Evolutionary conservation across 2,329 filamentous ascomycete genomes (phyloP).

Genomic region (Pyrenochaeta sp.): DNA sequence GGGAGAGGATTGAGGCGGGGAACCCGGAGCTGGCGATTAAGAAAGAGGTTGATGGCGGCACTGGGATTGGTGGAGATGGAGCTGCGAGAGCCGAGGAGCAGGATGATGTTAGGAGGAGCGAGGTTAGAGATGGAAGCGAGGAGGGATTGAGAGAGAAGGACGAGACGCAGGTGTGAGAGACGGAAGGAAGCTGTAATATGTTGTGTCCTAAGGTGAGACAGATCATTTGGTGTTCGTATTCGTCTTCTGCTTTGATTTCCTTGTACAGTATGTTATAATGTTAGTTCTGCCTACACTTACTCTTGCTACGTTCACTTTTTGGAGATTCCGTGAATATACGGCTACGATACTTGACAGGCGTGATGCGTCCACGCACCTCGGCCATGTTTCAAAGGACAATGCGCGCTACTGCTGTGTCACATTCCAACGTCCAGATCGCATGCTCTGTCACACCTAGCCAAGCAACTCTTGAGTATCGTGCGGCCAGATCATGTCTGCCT

Average conservation of each 20-base stretch:
- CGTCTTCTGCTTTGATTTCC: background rate
- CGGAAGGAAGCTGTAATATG: background rate
- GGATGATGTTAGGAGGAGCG: background rate
- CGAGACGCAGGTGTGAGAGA: constrained; percentile 1
- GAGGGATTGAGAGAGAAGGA: constrained; percentile 14
- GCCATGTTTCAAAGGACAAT: too few relatives aligned
- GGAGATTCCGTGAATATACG: too few relatives aligned
- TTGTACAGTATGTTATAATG: background rate
- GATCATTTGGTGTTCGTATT: background rate
- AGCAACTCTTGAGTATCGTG: too few relatives aligned
- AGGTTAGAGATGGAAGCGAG: constrained; percentile 8
- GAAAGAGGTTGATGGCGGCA: constrained; percentile 6
- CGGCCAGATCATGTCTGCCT: too few relatives aligned
- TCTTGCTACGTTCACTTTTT: background rate
- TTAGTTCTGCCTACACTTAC: background rate
- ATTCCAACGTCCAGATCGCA: too few relatives aligned
- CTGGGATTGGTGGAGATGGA: background rate
- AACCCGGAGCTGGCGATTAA: constrained; percentile 28
- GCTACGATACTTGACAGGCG: too few relatives aligned
- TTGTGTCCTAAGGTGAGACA: constrained; percentile 4
- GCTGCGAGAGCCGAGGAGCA: constrained; percentile 8
- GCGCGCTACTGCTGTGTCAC: too few relatives aligned
- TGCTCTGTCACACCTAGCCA: background rate
- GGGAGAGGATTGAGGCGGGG: constrained; percentile 29
- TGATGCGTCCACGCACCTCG: too few relatives aligned